Conservation (phyloP, 352 stramenopile genomes). For the Saprolegnia diclina region DNA sequence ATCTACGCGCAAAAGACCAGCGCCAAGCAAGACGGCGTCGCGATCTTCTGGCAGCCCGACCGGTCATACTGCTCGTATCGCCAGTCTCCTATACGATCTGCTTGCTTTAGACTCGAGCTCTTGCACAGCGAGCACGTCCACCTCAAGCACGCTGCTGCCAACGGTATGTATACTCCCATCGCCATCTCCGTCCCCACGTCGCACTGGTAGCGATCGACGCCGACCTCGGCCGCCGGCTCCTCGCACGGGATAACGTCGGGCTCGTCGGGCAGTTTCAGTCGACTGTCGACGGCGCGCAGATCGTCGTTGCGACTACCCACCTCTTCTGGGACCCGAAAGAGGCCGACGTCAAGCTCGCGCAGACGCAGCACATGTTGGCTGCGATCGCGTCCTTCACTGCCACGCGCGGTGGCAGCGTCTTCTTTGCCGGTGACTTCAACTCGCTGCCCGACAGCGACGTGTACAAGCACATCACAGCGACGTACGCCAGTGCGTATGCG, state of each 20-base stretch:
- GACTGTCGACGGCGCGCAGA: constrained; percentile 32
- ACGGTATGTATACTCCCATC: no score
- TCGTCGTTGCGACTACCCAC: constrained; percentile 75
- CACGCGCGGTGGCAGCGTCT: constrained; percentile 30
- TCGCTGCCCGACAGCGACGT: constrained; percentile 70
- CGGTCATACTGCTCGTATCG: constrained; percentile 19
- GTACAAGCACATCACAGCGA: constrained; percentile 49
- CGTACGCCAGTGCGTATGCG: constrained; percentile 50
- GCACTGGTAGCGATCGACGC: constrained; percentile 8
- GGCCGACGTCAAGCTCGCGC: constrained; percentile 79
- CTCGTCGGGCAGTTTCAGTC: constrained; percentile 45
- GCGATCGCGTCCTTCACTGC: constrained; percentile 39
- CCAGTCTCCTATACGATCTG: background rate
- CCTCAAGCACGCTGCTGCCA: constrained; percentile 37
- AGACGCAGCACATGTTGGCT: constrained; percentile 50
- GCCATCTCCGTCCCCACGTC: no score
- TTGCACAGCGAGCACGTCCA: constrained; percentile 38
- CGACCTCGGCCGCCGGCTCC: constrained; percentile 42
- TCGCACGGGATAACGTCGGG: constrained; percentile 50
- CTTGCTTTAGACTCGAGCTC: constrained; percentile 32
- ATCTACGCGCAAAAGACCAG: constrained; percentile 66
- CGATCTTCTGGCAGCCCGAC: constrained; percentile 61
- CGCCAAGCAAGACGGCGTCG: constrained; percentile 60
- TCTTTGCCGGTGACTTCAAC: constrained; percentile 81
- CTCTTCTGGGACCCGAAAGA: constrained; percentile 79